Evolutionary conservation across 306 rosid genomes (phyloP), one percentile per base, ranked within the genome.

Genomic region (Heteromeles arbutifolia): DNA sequence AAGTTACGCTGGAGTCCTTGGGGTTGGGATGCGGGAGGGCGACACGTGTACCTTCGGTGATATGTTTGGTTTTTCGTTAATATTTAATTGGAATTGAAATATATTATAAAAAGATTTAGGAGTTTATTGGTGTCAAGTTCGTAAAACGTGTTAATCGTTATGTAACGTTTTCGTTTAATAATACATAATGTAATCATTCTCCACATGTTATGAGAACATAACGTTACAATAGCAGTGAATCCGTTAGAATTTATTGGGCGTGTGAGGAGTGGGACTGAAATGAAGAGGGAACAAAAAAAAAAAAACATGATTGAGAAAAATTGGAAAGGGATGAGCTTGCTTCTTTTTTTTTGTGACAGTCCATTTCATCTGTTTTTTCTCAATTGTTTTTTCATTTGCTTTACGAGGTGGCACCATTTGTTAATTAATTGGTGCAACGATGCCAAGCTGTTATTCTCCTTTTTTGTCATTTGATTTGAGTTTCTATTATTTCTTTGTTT

Each of bases 281-380:
- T 41, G 12, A 41, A 9, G 22, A 25, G 11, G 26, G 4, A 14
- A 26, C n/a, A n/a, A n/a, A n/a, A n/a, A 29, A 14, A 24, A 75
- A 32, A 39, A 43, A 29, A 64, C 67, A 75, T 70, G 5, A 32
- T 73, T 31, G 84, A 56, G 45, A 53, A 18, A 54, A 25, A 37
- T 19, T 34, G 41, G 77, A 29, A 69, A 11, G 15, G 17, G 53
- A 56, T 58, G 53, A 54, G 34, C 4, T 15, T 24, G 11, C 13
- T 37, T 34, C n/a, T n/a, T n/a, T n/a, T 37, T 31, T 41, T 37
- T 24, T 26, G 72, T 82, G 85, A 78, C 85, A 73, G 76, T 69
- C 73, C 79, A 77, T 73, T 61, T 68, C 21, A 21, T 48, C 79
- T 73, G 85, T 77, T 62, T 21, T 12, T 45, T 64, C 32, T 45